These are phyloP conservation scores for Nemania sp. DNA, from an alignment of 2,329 filamentous ascomycete genomes.

Conservation along the genomic window DNA sequence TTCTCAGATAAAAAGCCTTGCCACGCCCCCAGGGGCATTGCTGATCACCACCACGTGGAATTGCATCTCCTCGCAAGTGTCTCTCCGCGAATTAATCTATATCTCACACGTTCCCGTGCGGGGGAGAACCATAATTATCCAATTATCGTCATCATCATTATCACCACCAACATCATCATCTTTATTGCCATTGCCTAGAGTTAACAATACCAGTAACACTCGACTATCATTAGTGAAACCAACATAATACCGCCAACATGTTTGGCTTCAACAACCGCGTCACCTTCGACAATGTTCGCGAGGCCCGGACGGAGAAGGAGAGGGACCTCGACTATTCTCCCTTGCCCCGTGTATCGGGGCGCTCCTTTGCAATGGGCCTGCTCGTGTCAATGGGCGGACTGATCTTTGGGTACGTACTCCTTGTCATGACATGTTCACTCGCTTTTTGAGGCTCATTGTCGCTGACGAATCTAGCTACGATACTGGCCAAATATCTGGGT, in stretches of 20 bases:
- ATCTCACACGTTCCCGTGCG: neutral
- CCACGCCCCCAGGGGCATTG: conserved; percentile 14
- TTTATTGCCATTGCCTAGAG: too few species aligned
- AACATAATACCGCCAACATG: conserved; percentile 25
- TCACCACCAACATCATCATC: neutral
- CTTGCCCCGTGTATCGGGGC: conserved; percentile 21
- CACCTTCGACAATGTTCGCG: conserved; percentile 50
- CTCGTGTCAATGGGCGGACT: conserved; percentile 30
- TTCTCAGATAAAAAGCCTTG: conserved; percentile 10
- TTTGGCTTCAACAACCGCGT: conserved; percentile 37
- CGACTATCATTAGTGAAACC: neutral
- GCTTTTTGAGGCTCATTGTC: neutral
- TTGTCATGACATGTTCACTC: neutral
- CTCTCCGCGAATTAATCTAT: neutral
- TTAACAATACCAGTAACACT: neutral
- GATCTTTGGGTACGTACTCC: conserved; percentile 27
- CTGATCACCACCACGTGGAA: conserved; percentile 17
- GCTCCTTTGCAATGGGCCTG: conserved; percentile 26
- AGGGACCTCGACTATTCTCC: conserved; percentile 52
- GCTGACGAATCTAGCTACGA: conserved; percentile 45
- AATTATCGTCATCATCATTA: neutral
- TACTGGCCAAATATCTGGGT: conserved; percentile 60
- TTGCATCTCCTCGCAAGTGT: conserved; percentile 5
- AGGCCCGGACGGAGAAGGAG: conserved; percentile 45
- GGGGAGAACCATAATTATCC: neutral